phyloP scores from a whole-genome alignment of 2,329 filamentous ascomycete species.

The Fusarium sp. region DNA sequence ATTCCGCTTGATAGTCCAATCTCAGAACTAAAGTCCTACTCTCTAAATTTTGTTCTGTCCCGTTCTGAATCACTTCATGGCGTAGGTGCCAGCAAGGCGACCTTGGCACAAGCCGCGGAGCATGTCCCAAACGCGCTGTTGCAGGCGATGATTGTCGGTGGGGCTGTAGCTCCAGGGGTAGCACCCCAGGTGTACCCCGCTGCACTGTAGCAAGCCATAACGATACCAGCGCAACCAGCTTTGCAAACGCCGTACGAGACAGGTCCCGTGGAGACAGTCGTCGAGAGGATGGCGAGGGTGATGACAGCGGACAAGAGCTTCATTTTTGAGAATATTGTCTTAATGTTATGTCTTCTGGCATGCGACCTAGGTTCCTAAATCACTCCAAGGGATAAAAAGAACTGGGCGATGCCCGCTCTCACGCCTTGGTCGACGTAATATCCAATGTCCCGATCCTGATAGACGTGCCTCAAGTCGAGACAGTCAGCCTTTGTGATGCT shows the following conservation, averaged over 20 bases:
- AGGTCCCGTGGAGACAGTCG: background rate
- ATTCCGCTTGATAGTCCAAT: background rate
- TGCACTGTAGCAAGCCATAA: conserved; percentile 3
- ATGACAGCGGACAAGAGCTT: too few species aligned
- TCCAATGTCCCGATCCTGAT: too few species aligned
- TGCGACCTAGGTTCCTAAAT: too few species aligned
- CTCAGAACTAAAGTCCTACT: background rate
- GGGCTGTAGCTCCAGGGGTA: background rate
- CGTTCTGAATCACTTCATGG: background rate
- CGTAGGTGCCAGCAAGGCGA: background rate
- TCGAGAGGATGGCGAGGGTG: background rate
- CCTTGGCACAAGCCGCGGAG: background rate
- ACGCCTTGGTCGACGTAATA: too few species aligned
- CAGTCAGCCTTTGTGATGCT: conserved; percentile 13
- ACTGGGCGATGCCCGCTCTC: too few species aligned
- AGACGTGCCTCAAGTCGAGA: conserved; percentile 14
- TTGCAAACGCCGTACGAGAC: background rate
- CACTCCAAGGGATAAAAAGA: too few species aligned
- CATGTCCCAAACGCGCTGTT: conserved; percentile 9
- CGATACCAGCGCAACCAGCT: background rate
- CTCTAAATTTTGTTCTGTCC: background rate
- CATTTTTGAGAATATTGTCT: too few species aligned
- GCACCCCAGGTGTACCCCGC: conserved; percentile 6
- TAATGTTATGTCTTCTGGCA: too few species aligned
- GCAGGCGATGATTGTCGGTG: background rate